Evolutionary conservation across 2,329 filamentous ascomycete species (phyloP).

Genomic region (Alternaria incomplexa): DNA sequence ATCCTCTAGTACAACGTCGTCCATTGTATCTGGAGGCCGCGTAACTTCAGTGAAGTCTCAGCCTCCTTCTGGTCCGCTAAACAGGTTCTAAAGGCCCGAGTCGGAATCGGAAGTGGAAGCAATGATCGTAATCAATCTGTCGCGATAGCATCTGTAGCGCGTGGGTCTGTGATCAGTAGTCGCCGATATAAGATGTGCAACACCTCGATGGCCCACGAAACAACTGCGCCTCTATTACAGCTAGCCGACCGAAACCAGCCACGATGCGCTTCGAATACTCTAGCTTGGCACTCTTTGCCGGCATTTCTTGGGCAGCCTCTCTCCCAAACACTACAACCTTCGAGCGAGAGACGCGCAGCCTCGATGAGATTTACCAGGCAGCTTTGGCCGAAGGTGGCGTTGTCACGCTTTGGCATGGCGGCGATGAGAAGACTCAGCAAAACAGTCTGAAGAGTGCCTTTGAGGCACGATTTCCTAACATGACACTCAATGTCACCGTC

Average conservation of each 20-base stretch:
- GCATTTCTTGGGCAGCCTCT: neutral
- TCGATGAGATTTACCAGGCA: slow-evolving; percentile 59
- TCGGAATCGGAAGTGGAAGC: neutral
- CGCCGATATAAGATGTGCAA: neutral
- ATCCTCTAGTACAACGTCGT: neutral
- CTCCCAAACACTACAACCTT: neutral
- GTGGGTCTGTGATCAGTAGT: neutral
- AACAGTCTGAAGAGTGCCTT: slow-evolving; percentile 53
- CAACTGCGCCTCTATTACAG: neutral
- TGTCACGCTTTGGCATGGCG: slow-evolving; percentile 58
- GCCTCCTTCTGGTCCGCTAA: neutral
- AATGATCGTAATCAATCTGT: neutral
- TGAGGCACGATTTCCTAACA: slow-evolving; percentile 56
- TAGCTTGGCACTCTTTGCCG: slow-evolving; percentile 5
- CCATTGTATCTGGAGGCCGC: neutral
- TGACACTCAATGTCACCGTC: slow-evolving; percentile 61
- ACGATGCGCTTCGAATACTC: slow-evolving; percentile 3
- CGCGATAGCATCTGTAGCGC: neutral
- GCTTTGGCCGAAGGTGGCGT: slow-evolving; percentile 56
- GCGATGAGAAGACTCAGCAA: slow-evolving; percentile 54
- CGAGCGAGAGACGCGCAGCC: slow-evolving; percentile 51
- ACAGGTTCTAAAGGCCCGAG: neutral
- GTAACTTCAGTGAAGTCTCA: neutral
- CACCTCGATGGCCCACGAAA: neutral
- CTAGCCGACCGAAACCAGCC: neutral